phyloP scores from a whole-genome alignment of 2,329 filamentous ascomycete genomes.

The Aspergillus brunneoviolaceus region DNA sequence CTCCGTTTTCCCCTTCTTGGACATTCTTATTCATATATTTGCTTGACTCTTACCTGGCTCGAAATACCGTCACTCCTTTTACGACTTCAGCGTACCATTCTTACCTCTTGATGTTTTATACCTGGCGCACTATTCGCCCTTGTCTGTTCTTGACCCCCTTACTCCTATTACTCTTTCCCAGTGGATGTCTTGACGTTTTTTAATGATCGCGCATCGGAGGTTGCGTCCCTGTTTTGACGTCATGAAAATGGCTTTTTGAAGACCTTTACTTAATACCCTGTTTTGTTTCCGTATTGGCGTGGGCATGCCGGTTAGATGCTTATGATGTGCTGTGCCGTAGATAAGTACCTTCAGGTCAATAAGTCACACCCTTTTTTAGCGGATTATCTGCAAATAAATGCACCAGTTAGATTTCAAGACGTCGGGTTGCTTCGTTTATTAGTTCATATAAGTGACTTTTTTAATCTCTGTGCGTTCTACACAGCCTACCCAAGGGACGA shows the following conservation, averaged over 20 bases:
- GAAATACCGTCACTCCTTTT: constrained; percentile 11
- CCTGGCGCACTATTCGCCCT: constrained; percentile 11
- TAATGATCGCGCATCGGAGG: constrained; percentile 15
- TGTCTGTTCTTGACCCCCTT: constrained; percentile 5
- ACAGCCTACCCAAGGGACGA: no score
- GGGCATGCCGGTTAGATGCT: neutral
- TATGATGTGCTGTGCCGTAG: neutral
- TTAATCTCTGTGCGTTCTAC: no score
- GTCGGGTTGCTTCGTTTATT: no score
- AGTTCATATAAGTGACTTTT: no score
- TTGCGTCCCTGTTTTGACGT: constrained; percentile 9
- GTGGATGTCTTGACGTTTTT: constrained; percentile 19
- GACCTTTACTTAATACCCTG: constrained; percentile 3
- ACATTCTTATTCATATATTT: constrained; percentile 23
- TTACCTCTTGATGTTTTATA: constrained; percentile 20
- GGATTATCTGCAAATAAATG: no score
- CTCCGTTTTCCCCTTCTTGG: constrained; percentile 16
- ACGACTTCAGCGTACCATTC: constrained; percentile 16
- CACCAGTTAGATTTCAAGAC: no score
- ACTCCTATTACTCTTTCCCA: constrained; percentile 9
- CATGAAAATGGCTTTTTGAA: constrained; percentile 8
- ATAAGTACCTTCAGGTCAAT: neutral
- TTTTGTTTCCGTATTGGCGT: neutral
- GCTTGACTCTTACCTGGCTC: constrained; percentile 11
- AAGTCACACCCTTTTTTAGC: neutral